Percentiles rank a stretch among this genome's conserved stretches.
Evolutionary conservation across 305 asterid species (phyloP).

Genomic region (Ajuga reptans): DNA sequence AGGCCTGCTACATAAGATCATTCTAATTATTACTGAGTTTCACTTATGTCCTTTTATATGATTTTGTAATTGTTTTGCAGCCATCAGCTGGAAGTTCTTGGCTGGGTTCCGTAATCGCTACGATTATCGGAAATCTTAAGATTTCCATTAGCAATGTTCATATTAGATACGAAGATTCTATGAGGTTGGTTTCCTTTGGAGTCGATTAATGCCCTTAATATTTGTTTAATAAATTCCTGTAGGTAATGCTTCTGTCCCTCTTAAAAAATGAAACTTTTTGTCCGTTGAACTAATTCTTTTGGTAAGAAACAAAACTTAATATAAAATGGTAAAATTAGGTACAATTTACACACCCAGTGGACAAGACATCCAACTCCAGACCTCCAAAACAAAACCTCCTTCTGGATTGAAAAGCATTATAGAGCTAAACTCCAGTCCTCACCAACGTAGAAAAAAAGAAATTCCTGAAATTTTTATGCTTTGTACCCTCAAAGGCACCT

Average conservation of each 20-base stretch:
- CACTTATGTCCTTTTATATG: slow-evolving; percentile 12
- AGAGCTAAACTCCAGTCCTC: not conserved
- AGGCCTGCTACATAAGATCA: slow-evolving; percentile 7
- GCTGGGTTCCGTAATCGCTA: slow-evolving; percentile 89
- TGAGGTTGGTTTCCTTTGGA: slow-evolving; percentile 51
- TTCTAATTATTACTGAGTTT: not conserved
- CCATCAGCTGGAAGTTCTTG: slow-evolving; percentile 86
- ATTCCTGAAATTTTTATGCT: not conserved
- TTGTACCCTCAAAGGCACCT: not conserved
- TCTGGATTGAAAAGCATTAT: not conserved
- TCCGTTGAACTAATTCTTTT: not conserved
- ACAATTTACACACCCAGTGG: not conserved
- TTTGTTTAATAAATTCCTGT: not conserved
- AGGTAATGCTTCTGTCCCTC: slow-evolving; percentile 6
- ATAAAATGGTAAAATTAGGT: not conserved
- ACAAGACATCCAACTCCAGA: not conserved
- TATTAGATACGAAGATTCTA: slow-evolving; percentile 83
- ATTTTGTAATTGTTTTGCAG: slow-evolving; percentile 41
- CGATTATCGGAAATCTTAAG: slow-evolving; percentile 93
- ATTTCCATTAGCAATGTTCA: slow-evolving; percentile 95
- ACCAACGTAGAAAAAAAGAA: not conserved
- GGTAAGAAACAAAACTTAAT: not conserved
- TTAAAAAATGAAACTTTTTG: not conserved
- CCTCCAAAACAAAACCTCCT: not conserved
- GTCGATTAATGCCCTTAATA: not conserved